A percentile compares a stretch with the other conserved stretches of the same genome.
phyloP scores from a whole-genome alignment of 495 filamentous ascomycete genomes.

The Penicillium ucsense region DNA sequence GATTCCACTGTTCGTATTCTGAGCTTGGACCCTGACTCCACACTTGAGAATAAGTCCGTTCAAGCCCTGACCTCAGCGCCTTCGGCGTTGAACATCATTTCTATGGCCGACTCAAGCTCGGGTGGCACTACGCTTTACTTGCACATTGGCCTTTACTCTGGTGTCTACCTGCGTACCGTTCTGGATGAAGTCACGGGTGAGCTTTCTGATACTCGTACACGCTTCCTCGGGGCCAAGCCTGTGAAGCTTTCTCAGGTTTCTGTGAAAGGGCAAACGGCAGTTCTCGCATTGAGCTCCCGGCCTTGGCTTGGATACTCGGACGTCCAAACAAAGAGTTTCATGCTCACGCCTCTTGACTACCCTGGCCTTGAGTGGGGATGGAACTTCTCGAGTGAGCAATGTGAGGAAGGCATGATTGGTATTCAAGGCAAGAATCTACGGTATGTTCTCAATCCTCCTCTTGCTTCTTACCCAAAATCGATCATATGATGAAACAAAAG shows the following conservation, averaged over 20 bases:
- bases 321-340: conserved; percentile 70
- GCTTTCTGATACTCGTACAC: conserved; percentile 83
- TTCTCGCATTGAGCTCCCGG: conserved; percentile 80
- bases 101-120: conserved; percentile 81
- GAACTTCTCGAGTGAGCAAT: conserved; percentile 92
- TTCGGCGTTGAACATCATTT: conserved; percentile 82
- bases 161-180: conserved; percentile 88
- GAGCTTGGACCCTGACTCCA: conserved; percentile 80
- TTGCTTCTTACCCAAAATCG: conserved; percentile 7
- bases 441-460: conserved; percentile 44
- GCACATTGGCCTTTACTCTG: conserved; percentile 91
- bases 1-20: conserved; percentile 92
- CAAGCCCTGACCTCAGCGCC: conserved; percentile 87
- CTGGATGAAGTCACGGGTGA: conserved; percentile 92
- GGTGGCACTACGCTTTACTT: conserved; percentile 76
- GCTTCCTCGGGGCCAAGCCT: conserved; percentile 83
- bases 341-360: conserved; percentile 85
- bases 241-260: conserved; percentile 80
- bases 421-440: conserved; percentile 83
- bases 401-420: conserved; percentile 88
- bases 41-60: conserved; percentile 83
- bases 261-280: conserved; percentile 74
- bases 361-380: conserved; percentile 84
- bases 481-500: conserved; percentile 58
- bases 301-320: conserved; percentile 92